Evolutionary conservation across 2,329 filamentous ascomycete species (phyloP), one percentile per base, ranked within the genome.

Genomic region (Nannizzia gypsea): DNA sequence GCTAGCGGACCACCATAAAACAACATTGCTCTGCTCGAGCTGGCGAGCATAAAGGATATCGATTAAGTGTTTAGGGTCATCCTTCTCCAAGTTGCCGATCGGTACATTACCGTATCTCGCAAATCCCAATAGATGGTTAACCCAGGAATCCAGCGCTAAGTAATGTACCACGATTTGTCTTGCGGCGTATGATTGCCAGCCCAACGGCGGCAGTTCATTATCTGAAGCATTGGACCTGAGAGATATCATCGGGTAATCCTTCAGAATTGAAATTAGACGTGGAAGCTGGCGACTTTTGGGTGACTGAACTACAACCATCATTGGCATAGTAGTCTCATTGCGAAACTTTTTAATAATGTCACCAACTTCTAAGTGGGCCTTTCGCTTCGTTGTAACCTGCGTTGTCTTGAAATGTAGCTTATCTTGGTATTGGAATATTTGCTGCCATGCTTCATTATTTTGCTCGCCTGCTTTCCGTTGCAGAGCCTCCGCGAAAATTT

Each of bases 1-100:
- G 5, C 87, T 86, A 8, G 83, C 80, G 17, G 92, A 97, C 93
- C 93, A 99, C 93, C 93, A 99, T 5, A 99, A 78, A 4, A 99
- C 88, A 1, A 99, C 89, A 60, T 91, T 90, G 69, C 92, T 96
- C 65, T 88, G 87, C 68, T 96, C 90, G 57, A 99, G 77, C 17
- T 91, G 83, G 60, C 95, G 81, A 0, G 93, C 93, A 71, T 97
- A 99, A 0, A 92, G 89, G 59, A 99, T 84, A 70, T 99, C 93
- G 66, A 99, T 99, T 59, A 99, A 77, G 76, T 93, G 97, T 2
- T 90, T 84, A 28, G 93, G 92, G 67, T 99, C 93, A 65, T 97
- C 93, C 48, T 86, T 86, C 71, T 97, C 93, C 34, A 99, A 77
- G 67, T 99, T 99, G 74, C 93, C 97, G 6, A 99, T 79, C 1